phyloP scores from a whole-genome alignment of 352 stramenopile genomes.

The Globisporangium rhizosaccharum region DNA sequence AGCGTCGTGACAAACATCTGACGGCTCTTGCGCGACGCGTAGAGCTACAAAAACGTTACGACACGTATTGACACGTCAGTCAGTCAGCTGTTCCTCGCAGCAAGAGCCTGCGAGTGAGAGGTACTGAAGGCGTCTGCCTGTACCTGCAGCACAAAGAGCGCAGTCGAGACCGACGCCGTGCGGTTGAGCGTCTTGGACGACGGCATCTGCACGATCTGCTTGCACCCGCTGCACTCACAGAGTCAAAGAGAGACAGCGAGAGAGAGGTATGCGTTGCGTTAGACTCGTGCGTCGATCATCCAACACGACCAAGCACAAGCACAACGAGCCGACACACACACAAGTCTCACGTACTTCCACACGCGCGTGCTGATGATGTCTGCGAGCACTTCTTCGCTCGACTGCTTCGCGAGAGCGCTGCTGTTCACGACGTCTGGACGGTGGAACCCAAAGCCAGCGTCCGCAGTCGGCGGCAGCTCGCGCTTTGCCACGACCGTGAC shows the following conservation, averaged over 20 bases:
- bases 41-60: slow-evolving; percentile 27
- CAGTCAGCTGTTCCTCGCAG: no score
- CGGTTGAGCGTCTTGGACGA: slow-evolving; percentile 54
- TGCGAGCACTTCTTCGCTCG: slow-evolving; percentile 42
- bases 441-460: slow-evolving; percentile 71
- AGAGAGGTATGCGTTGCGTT: neutral
- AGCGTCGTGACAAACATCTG: slow-evolving; percentile 49
- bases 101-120: no score
- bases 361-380: slow-evolving; percentile 64
- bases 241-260: neutral
- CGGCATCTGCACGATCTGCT: slow-evolving; percentile 53
- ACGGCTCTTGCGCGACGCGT: slow-evolving; percentile 57
- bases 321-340: neutral
- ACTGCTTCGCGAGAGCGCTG: slow-evolving; percentile 21
- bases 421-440: slow-evolving; percentile 9
- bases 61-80: no score
- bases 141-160: slow-evolving; percentile 63
- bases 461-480: slow-evolving; percentile 19
- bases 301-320: neutral
- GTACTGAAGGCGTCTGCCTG: no score
- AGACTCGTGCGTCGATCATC: neutral
- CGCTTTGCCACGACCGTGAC: slow-evolving; percentile 13
- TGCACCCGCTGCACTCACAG: slow-evolving; percentile 30
- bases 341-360: slow-evolving; percentile 26
- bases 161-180: slow-evolving; percentile 64